phyloP scores from a whole-genome alignment of 306 rosid genomes.

The Comarum palustre region DNA sequence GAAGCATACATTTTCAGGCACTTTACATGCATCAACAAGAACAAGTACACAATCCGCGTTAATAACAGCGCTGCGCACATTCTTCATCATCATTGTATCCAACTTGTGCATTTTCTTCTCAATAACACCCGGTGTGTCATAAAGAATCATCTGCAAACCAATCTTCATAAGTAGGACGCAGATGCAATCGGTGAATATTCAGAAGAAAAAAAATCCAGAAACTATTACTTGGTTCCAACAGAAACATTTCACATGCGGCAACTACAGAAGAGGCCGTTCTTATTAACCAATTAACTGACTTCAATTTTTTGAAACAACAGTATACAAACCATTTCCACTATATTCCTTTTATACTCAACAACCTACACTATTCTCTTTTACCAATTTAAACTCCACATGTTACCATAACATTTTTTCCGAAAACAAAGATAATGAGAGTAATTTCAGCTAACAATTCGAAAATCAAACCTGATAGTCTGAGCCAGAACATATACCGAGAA shows the following conservation, averaged over 20 bases:
- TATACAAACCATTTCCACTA: background rate
- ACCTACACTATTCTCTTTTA: background rate
- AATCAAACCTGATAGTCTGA: constrained; percentile 83
- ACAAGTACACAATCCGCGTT: constrained; percentile 89
- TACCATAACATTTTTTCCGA: background rate
- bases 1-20: constrained; percentile 81
- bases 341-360: background rate
- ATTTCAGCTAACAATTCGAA: constrained; percentile 16
- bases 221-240: background rate
- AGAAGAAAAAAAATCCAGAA: background rate
- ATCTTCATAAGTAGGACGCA: constrained; percentile 12
- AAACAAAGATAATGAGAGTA: constrained; percentile 16
- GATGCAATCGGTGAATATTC: too few relatives aligned
- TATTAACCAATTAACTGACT: background rate
- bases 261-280: background rate
- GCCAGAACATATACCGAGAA: constrained; percentile 90
- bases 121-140: constrained; percentile 92
- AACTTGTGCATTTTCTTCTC: constrained; percentile 89
- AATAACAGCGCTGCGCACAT: constrained; percentile 79
- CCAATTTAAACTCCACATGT: background rate
- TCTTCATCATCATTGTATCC: constrained; percentile 97
- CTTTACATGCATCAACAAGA: constrained; percentile 97
- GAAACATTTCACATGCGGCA: background rate
- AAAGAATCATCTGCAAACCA: constrained; percentile 74
- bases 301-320: background rate